Percentiles rank a stretch among this genome's conserved stretches.
phyloP scores from a whole-genome alignment of 345 rosid species.

The Cardamine occulta region DNA sequence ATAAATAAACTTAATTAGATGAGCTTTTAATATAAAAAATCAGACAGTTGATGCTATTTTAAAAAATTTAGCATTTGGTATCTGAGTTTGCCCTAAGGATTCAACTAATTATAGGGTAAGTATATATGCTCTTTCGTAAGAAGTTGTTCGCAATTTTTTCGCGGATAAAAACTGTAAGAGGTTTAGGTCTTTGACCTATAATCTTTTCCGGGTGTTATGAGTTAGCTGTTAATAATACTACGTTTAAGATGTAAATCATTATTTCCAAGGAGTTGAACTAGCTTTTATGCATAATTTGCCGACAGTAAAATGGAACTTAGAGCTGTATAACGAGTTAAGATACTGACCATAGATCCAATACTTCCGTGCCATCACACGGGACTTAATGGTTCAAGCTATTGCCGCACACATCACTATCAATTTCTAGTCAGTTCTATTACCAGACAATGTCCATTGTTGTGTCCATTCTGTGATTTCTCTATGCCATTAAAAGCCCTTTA shows the following conservation, averaged over 20 bases:
- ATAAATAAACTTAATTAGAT: background rate
- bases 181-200: too few species aligned
- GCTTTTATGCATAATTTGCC: background rate
- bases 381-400: background rate
- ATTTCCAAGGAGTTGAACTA: too few species aligned
- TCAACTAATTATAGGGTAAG: background rate
- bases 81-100: background rate
- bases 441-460: background rate
- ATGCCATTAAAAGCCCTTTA: slow-evolving; percentile 13
- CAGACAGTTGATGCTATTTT: background rate
- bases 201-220: too few species aligned
- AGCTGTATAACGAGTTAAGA: background rate
- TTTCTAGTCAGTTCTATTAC: background rate
- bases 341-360: background rate
- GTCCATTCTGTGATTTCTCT: slow-evolving; percentile 3
- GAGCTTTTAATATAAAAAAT: background rate
- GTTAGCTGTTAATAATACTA: too few species aligned
- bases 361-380: background rate
- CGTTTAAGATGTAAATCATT: too few species aligned
- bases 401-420: background rate
- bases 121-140: background rate
- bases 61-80: too few species aligned
- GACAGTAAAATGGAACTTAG: background rate
- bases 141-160: too few species aligned
- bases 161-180: too few species aligned